Evolutionary conservation across 2,329 filamentous ascomycete genomes (phyloP).

Genomic region (Apiospora marii): DNA sequence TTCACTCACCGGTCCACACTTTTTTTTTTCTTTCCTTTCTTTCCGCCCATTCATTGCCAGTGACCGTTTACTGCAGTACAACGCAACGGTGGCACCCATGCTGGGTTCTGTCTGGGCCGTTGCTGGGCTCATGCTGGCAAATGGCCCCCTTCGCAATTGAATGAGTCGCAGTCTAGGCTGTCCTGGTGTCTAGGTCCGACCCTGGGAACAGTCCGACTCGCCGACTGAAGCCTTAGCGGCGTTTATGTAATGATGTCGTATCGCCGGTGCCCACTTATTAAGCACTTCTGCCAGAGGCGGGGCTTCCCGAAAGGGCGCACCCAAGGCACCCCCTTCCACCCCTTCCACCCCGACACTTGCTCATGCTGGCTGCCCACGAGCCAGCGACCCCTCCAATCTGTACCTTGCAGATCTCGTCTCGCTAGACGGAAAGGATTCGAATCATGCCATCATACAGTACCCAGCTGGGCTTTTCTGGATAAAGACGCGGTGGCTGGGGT

Average conservation of each 20-base stretch:
- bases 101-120: no score
- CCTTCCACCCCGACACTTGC: background rate
- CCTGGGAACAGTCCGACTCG: slow-evolving; percentile 10
- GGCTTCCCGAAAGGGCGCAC: slow-evolving; percentile 14
- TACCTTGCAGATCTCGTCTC: slow-evolving; percentile 17
- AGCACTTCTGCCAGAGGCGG: slow-evolving; percentile 20
- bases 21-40: background rate
- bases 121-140: no score
- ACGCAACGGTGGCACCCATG: slow-evolving; percentile 10
- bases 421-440: background rate
- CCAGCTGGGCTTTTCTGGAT: background rate
- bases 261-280: slow-evolving; percentile 6
- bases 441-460: background rate
- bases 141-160: no score
- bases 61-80: background rate
- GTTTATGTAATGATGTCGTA: slow-evolving; percentile 17
- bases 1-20: slow-evolving; percentile 11
- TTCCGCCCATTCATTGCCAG: background rate
- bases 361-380: background rate
- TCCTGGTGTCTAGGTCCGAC: slow-evolving; percentile 17
- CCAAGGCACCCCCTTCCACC: background rate
- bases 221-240: background rate
- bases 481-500: background rate
- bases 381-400: background rate
- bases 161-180: background rate